Base-by-base conservation (phyloP, 805 yeast species). In the Candida sphagnicola region DNA sequence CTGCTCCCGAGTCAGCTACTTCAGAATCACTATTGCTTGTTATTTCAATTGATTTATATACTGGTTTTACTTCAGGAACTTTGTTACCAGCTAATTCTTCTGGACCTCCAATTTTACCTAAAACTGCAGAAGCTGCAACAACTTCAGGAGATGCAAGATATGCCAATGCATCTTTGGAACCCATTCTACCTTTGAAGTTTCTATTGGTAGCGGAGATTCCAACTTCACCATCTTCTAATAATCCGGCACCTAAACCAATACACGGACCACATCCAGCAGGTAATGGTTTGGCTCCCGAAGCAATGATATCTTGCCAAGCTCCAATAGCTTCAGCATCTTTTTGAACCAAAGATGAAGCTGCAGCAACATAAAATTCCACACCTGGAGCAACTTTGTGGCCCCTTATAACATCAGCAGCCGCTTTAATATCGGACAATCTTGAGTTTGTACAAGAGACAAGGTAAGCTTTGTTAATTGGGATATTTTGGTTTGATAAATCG, bases 211-310 rank as follows among this genome's bases (percentile, higher is more conserved):
- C 99, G 47, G 96, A 86, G 54, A 93, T 93, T 48, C 99, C 99
- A 42, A 93, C 95, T 64, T 93, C 98, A 32, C 99, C 99, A 25
- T 87, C 91, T 64, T 93, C 82, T 49, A 93, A 71, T 47, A 93
- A 70, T 35, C 99, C 99, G 19, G 95, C 75, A 40, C 99, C 99
- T 40, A 93, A 72, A 26, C 99, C 99, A 57, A 93, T 93, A 71
- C 99, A 93, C 17, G 99, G 99, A 33, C 99, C 99, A 70, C 99
- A 93, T 16, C 99, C 99, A 12, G 99, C 95, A 15, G 98, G 98
- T 51, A 93, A 77, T 25, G 96, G 87, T 51, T 70, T 85, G 43
- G 96, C 95, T 38, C 99, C 99, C 8, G 98, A 96, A 40, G 82
- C 91, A 34, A 93, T 54, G 42, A 93, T 73, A 15, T 78, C 79